Base-by-base conservation (phyloP, 2,329 filamentous ascomycete genomes). In the Myriosclerotinia scirpicola region DNA sequence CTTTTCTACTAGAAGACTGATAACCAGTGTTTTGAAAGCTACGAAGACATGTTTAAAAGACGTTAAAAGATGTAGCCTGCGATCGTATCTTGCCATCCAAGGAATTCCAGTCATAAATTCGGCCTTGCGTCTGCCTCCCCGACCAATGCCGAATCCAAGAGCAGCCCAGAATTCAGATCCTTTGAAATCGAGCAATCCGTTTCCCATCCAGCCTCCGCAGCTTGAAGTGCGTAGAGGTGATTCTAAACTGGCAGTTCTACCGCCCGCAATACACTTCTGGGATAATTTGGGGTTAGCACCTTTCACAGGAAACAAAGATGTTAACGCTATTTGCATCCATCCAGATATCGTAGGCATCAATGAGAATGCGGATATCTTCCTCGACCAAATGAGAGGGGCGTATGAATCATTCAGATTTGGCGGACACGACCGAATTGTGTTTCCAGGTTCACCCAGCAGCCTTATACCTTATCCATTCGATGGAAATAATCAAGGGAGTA, bases 361-460 rank as follows among this genome's bases (percentile, higher is more conserved):
- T 48, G 84, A 87, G 54, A 84, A 85, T 59, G 84, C 87, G 7
- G 79, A 82, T 17, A 82, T 80, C 0, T 93, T 95, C 73, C 78
- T 94, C 34, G 82, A 87, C 54, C 86, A 89, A 64, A 80, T 92
- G 69, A 85, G 87, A 69, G 87, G 86, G 68, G 83, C 87, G 2
- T 95, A 94, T 74, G 91, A 94, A 73, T 86, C 85, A 12, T 82
- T 90, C 65, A 90, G 90, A 71, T 79, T 96, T 3, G 92, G 92
- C 4, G 83, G 80, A 1, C 89, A 93, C 71, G 75, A 79, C 42
- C 78, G 79, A 40, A 75, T 79, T 3, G 74, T 75, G 62, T 76
- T 77, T 2, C 73, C 79, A 36, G 77, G 78, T 30, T 75, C 79
- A 50, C 76, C 74, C 50, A 71, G 76, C 54, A 74, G 75, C 20